Evolutionary conservation across 2,329 filamentous ascomycete species (phyloP).

Genomic region (Arthrobotrys entomopaga): DNA sequence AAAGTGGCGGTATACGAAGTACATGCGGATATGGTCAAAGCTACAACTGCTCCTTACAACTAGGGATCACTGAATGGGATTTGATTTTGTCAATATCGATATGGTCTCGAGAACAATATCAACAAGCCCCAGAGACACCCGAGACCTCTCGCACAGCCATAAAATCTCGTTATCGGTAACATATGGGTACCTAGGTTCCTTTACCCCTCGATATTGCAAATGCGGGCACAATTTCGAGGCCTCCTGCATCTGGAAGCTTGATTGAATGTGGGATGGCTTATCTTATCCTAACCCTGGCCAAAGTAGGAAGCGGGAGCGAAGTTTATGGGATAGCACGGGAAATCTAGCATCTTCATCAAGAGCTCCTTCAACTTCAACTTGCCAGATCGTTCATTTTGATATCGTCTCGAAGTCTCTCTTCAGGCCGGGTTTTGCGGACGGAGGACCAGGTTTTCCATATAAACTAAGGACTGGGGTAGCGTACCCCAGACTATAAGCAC

Average conservation of each 20-base stretch:
- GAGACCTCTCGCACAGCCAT: not conserved
- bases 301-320: constrained; percentile 26
- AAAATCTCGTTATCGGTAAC: constrained; percentile 19
- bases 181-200: not conserved
- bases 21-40: too few species aligned
- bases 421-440: too few species aligned
- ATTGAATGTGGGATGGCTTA: constrained; percentile 37
- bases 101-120: too few species aligned
- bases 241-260: constrained; percentile 36
- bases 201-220: constrained; percentile 29
- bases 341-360: constrained; percentile 12
- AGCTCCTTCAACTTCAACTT: constrained; percentile 36
- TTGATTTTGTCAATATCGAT: too few species aligned
- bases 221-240: constrained; percentile 22
- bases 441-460: too few species aligned
- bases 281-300: constrained; percentile 32
- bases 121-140: not conserved
- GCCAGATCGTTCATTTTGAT: not conserved
- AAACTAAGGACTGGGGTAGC: too few species aligned
- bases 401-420: too few species aligned
- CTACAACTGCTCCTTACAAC: too few species aligned
- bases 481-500: too few species aligned
- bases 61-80: too few species aligned
- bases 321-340: constrained; percentile 21
- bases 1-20: too few species aligned